Evolutionary conservation across 164 flowering plant species (phyloP).

Genomic region (Magnolia changhungtana): DNA sequence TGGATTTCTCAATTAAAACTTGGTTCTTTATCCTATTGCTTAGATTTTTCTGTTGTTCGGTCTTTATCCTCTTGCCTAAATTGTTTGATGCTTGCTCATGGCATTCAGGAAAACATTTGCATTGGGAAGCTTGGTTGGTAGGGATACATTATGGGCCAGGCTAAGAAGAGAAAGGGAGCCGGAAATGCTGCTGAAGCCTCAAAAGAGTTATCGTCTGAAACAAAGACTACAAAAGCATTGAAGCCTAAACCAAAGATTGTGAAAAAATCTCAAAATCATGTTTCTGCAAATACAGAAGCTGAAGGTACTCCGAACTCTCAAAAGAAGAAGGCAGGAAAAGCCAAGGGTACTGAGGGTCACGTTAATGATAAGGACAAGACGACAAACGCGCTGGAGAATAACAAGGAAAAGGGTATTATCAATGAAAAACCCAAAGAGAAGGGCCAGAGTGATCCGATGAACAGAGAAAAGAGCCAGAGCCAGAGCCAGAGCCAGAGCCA

Average conservation of each 20-base stretch:
- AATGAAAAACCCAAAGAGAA: slow-evolving; percentile 1
- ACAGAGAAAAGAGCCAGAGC: slow-evolving; percentile 13
- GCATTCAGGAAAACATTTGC: slow-evolving; percentile 7
- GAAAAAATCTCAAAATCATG: slow-evolving; percentile 25
- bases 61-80: neutral
- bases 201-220: slow-evolving; percentile 16
- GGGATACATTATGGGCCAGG: slow-evolving; percentile 13
- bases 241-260: slow-evolving; percentile 30
- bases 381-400: slow-evolving; percentile 8
- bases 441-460: slow-evolving; percentile 9
- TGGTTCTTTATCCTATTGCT: no score
- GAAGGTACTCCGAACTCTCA: slow-evolving; percentile 2
- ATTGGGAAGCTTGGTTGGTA: slow-evolving; percentile 7
- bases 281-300: slow-evolving; percentile 8
- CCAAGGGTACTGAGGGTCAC: neutral
- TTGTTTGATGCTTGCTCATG: neutral
- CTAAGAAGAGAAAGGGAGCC: slow-evolving; percentile 9
- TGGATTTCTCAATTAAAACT: no score
- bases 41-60: no score
- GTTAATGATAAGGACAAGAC: slow-evolving; percentile 10
- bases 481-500: slow-evolving; percentile 1
- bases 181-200: slow-evolving; percentile 15
- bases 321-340: slow-evolving; percentile 4
- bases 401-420: slow-evolving; percentile 8
- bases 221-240: slow-evolving; percentile 25